Evolutionary conservation across 352 stramenopile species (phyloP), one percentile per base, ranked within the genome.

Genomic region (Pythium biforme): DNA sequence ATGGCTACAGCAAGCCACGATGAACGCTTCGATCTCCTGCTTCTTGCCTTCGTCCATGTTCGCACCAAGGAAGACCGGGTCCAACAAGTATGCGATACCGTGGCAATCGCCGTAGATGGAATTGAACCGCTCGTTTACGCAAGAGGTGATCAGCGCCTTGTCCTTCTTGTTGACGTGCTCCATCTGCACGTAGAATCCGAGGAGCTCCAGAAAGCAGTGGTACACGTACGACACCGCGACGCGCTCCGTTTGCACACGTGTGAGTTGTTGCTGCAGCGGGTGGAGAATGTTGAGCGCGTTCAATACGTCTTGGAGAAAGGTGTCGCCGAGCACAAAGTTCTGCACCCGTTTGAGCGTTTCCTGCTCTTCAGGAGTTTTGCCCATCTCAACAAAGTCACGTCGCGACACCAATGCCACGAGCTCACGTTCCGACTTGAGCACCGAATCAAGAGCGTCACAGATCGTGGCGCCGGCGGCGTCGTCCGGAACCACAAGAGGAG

Each of bases 141-240:
- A 88, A 26, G 81, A 86, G 34, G 72, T 70, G 49, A 90, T 81
- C 15, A 90, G 64, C 19, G 81, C 79, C 61, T 88, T 90, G 62
- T 90, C 77, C 54, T 90, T 90, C 72, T 87, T 87, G 55, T 69
- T 88, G 33, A 89, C 62, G 60, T 73, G 74, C 48, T 88, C 79
- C 66, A 89, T 88, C 15, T 73, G 71, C 27, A 73, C 68, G 55
- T 80, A 88, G 34, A 72, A 68, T 10, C 67, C 66, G 26, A 86
- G 31, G 7, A 90, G 64, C 14, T 85, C 72, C 29, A 82, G 10
- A 27, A 83, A 88, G 37, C 51, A 73, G 25, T 74, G 69, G 26
- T 81, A 79, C 3, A 88, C 77, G 26, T 85, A 76, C n/a, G 81
- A 87, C 9, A 90, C 64, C 7, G 77, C 52, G 6, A 70, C 57